A percentile compares a stretch with the other conserved stretches of the same genome.
Conservation (phyloP, 805 yeast genomes). For the Starmerella sp. region DNA sequence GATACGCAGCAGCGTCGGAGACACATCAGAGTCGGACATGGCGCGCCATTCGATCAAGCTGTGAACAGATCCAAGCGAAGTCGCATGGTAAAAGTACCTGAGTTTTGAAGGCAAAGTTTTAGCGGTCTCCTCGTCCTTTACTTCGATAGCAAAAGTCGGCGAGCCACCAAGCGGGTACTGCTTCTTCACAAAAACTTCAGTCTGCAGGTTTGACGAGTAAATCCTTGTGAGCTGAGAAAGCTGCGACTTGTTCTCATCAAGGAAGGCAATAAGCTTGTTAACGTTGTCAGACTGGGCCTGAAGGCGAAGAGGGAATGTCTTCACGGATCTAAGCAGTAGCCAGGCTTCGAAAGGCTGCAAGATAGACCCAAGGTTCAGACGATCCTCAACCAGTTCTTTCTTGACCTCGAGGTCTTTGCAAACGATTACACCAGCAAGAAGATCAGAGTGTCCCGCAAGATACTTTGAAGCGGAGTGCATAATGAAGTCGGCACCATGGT, state of each 20-base stretch:
- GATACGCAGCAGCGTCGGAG: conserved; percentile 68
- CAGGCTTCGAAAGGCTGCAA: conserved; percentile 87
- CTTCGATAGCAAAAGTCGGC: conserved; percentile 82
- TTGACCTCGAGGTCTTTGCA: conserved; percentile 51
- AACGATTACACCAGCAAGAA: conserved; percentile 74
- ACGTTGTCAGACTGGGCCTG: conserved; percentile 60
- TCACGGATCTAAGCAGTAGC: conserved; percentile 87
- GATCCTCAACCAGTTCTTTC: conserved; percentile 34
- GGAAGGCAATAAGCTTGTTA: conserved; percentile 53
- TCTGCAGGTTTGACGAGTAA: conserved; percentile 57
- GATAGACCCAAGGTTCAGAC: conserved; percentile 71
- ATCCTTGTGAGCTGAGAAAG: conserved; percentile 56
- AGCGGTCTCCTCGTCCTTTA: conserved; percentile 67
- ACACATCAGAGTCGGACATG: conserved; percentile 67
- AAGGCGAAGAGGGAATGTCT: conserved; percentile 72
- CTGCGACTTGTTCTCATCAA: conserved; percentile 29
- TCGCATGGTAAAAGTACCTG: conserved; percentile 72
- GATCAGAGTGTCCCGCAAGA: conserved; percentile 87
- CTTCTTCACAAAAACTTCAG: conserved; percentile 52
- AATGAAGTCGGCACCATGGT: conserved; percentile 75
- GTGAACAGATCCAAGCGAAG: conserved; percentile 84
- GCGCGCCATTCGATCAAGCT: conserved; percentile 81
- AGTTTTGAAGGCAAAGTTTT: conserved; percentile 61
- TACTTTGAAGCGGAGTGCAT: conserved; percentile 84
- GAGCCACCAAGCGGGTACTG: conserved; percentile 87